A percentile compares a stretch with the other conserved stretches of the same genome.
phyloP scores from a whole-genome alignment of 2,329 filamentous ascomycete species.

The Tothia fuscella region DNA sequence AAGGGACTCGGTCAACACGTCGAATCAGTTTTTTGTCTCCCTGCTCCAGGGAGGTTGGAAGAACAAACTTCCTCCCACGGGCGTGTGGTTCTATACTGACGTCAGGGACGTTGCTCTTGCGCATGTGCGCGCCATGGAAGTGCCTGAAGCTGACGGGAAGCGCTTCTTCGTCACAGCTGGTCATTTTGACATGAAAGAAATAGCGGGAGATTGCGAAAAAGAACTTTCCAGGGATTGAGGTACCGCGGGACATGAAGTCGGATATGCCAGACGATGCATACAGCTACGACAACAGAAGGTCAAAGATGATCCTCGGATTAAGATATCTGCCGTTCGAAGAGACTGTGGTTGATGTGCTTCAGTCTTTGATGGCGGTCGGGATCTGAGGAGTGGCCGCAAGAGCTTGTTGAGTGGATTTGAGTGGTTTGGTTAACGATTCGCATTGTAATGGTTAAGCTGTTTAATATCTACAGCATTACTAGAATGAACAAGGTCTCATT shows the following conservation, averaged over 20 bases:
- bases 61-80: constrained; percentile 27
- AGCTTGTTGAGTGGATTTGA: too few relatives aligned
- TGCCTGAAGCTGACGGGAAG: constrained; percentile 25
- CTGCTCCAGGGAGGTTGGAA: constrained; percentile 47
- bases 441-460: too few relatives aligned
- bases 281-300: constrained; percentile 25
- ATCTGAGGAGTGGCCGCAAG: too few relatives aligned
- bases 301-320: constrained; percentile 27
- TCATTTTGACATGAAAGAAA: constrained; percentile 22
- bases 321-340: constrained; percentile 25
- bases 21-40: constrained; percentile 54
- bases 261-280: constrained; percentile 1
- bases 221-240: constrained; percentile 24
- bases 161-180: constrained; percentile 24
- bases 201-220: constrained; percentile 34
- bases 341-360: constrained; percentile 21
- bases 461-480: too few relatives aligned
- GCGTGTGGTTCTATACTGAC: constrained; percentile 35
- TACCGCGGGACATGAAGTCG: constrained; percentile 4
- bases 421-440: too few relatives aligned
- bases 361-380: constrained; percentile 11
- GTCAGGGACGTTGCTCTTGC: constrained; percentile 35
- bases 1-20: constrained; percentile 57
- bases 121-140: constrained; percentile 32
- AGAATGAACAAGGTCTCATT: too few relatives aligned